Base-by-base conservation (phyloP, 2,329 filamentous ascomycete species). In the Nemania sp. region DNA sequence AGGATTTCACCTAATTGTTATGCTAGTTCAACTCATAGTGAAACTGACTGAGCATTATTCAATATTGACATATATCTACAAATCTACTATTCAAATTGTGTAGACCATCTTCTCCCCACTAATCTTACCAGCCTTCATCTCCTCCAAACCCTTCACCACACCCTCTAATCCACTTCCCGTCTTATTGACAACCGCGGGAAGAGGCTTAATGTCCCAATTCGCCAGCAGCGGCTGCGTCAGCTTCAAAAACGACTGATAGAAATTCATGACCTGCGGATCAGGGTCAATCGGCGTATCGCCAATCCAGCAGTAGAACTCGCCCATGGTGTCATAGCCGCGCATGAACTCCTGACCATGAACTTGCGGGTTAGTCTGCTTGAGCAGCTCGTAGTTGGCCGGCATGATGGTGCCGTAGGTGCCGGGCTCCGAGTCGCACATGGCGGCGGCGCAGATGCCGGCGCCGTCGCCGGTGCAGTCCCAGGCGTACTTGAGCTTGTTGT, bases 31-130 rank as follows among this genome's bases (percentile, higher is more conserved):
- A n/a, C n/a, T n/a, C n/a, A n/a, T n/a, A n/a, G n/a, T n/a, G n/a
- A n/a, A n/a, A n/a, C n/a, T n/a, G n/a, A n/a, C n/a, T n/a, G n/a
- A n/a, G n/a, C n/a, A n/a, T n/a, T n/a, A n/a, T n/a, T n/a, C n/a
- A n/a, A n/a, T n/a, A n/a, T n/a, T 23, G 4, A 8, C 3, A 23
- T 41, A 24, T 41, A n/a, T 41, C 15, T 19, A 42, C 6, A 22
- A 42, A 30, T 11, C 30, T 11, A 23, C 37, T n/a, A 26, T 40
- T 36, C 72, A 57, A 72, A 56, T 12, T 68, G 48, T 73, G 54
- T 74, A 77, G 2, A 78, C 75, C 28, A 78, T 61, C 66, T 77
- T 78, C 31, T 68, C 66, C 6, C 68, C 75, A 49, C 72, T 75
- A 11, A 77, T 64, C 61, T 68, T 67, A 0, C 64, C 65, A 6